These are phyloP conservation scores for Heteromeles arbutifolia DNA, from an alignment of 306 rosid species.

Conservation along the genomic window DNA sequence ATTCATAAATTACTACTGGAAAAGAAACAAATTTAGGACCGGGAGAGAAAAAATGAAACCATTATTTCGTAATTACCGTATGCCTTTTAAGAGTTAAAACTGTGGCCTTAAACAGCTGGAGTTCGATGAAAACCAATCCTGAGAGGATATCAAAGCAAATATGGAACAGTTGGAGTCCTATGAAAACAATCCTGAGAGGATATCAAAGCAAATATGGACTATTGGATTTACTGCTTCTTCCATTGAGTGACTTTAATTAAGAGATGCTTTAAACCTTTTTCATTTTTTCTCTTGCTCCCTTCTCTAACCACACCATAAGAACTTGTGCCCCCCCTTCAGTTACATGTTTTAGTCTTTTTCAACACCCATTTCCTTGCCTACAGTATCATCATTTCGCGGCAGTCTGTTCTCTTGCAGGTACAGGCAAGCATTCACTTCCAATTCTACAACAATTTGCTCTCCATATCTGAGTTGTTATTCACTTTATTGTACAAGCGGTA, in stretches of 20 bases:
- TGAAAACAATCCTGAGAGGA: no score
- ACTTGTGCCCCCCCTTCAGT: neutral
- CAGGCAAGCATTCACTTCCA: neutral
- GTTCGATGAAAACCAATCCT: neutral
- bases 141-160: no score
- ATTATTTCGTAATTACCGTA: neutral
- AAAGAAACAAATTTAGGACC: no score
- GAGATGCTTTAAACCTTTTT: neutral
- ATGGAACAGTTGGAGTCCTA: neutral
- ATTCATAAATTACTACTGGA: neutral
- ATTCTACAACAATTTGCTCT: neutral
- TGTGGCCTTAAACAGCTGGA: neutral
- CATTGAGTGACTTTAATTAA: neutral
- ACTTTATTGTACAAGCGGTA: neutral
- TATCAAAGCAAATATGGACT: neutral
- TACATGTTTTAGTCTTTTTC: neutral
- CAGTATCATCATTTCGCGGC: neutral
- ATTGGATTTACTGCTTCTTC: neutral
- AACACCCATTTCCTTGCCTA: neutral
- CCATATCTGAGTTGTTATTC: neutral
- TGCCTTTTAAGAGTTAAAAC: neutral
- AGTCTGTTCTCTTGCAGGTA: neutral
- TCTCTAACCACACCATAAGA: neutral
- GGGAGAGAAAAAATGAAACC: neutral
- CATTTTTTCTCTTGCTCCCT: neutral